Evolutionary conservation across 176 grass and related monocot species (phyloP), one percentile per base, ranked within the genome.

Genomic region (Alloteropsis semialata): DNA sequence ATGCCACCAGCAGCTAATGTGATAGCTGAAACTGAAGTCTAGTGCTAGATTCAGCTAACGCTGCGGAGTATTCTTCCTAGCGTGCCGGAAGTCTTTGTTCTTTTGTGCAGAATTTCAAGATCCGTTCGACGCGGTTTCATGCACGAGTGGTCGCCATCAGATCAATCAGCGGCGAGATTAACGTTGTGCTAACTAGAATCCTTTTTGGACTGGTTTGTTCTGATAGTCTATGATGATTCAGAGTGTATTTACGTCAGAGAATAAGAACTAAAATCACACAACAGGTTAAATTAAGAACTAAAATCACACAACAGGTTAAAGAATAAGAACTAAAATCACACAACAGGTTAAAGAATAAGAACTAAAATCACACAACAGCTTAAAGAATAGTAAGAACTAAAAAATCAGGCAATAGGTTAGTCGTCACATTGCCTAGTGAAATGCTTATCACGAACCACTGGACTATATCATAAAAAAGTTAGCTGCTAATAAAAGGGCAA

Each of bases 111-210:
- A 62, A 33, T 74, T 81, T 74, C 76, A 74, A 74, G 67, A 64
- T 51, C 68, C 50, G 67, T 80, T 74, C 65, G 56, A 64, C 76
- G 33, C 33, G 46, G n/a, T 42, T 80, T 2, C 32, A 65, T 44
- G 25, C 34, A 76, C 27, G 25, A 21, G 12, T 50, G 36, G 84
- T 56, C 46, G 73, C 64, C 27, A 22, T 69, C 45, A n/a, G 58
- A 86, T 86, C 77, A 86, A 81, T 86, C 68, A 74, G 48, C 10
- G 68, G 13, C 68, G 77, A 81, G 45, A 86, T 74, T 74, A 65
- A 19, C 68, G 57, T 55, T 21, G 14, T 25, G 68, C 36, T 13
- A 24, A 36, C 34, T 12, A n/a, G 38, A 55, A 69, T 24, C 21
- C 55, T 8, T 33, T 55, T 3, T 72, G 29, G 21, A 55, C 60